Conservation (phyloP, 2,329 filamentous ascomycete species). For the Colletotrichum lupini region DNA sequence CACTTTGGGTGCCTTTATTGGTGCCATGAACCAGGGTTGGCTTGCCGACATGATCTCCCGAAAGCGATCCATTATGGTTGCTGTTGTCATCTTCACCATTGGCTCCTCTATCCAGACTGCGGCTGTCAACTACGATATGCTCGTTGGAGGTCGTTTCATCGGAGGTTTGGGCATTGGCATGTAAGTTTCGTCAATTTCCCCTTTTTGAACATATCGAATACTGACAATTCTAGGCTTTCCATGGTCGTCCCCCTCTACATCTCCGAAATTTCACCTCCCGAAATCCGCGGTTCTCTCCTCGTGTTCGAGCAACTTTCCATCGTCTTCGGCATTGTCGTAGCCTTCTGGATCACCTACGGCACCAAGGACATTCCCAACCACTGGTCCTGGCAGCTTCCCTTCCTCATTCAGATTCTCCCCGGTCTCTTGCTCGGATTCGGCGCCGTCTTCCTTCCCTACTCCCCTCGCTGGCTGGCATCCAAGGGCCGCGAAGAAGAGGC, state of each 20-base stretch:
- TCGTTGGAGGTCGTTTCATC: slow-evolving; percentile 60
- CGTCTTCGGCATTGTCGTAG: slow-evolving; percentile 44
- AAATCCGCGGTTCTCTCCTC: slow-evolving; percentile 48
- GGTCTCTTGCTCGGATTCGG: slow-evolving; percentile 40
- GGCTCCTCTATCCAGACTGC: slow-evolving; percentile 47
- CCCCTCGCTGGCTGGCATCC: slow-evolving; percentile 45
- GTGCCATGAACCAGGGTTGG: slow-evolving; percentile 63
- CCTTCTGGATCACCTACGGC: slow-evolving; percentile 42
- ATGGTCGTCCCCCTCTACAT: slow-evolving; percentile 60
- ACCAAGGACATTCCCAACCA: slow-evolving; percentile 36
- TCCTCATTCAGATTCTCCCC: slow-evolving; percentile 43
- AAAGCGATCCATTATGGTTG: slow-evolving; percentile 44
- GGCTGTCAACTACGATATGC: slow-evolving; percentile 50
- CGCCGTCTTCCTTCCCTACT: slow-evolving; percentile 42
- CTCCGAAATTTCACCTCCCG: slow-evolving; percentile 52
- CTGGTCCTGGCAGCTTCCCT: slow-evolving; percentile 44
- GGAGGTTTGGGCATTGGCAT: slow-evolving; percentile 60
- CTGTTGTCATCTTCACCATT: slow-evolving; percentile 43
- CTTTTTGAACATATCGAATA: not conserved
- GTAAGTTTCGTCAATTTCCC: not conserved
- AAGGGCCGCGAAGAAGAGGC: slow-evolving; percentile 48
- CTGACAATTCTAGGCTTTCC: slow-evolving; percentile 44
- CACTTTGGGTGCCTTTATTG: slow-evolving; percentile 63
- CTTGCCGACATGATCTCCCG: slow-evolving; percentile 45
- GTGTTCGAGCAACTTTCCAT: slow-evolving; percentile 46